Conservation (phyloP, 345 rosid genomes). For the Turnera subulata region DNA sequence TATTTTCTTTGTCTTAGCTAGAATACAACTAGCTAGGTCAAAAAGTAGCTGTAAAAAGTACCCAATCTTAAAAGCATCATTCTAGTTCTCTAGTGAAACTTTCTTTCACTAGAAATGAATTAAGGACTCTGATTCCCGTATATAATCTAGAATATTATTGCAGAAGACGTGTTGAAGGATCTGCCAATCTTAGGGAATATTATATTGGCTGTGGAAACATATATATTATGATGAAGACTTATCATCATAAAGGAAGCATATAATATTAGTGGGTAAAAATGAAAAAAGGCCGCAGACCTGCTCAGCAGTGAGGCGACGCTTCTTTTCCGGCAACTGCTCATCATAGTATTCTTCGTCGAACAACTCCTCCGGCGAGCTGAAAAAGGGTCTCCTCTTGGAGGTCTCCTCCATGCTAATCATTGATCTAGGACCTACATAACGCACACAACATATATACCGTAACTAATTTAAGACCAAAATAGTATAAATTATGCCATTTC, state of each 20-base stretch:
- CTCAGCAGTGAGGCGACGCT: slow-evolving; percentile 72
- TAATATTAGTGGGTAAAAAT: not conserved
- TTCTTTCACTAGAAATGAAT: not conserved
- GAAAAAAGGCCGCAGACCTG: slow-evolving; percentile 40
- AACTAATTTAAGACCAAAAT: too few species aligned
- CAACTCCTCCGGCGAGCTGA: slow-evolving; percentile 63
- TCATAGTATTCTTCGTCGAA: slow-evolving; percentile 74
- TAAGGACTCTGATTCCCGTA: slow-evolving; percentile 33
- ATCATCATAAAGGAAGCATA: not conserved
- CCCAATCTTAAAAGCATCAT: not conserved
- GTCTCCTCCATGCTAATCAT: slow-evolving; percentile 56
- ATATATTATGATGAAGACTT: not conserved
- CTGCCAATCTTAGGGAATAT: slow-evolving; percentile 4
- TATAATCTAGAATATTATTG: slow-evolving; percentile 16
- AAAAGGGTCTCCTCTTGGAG: slow-evolving; percentile 65
- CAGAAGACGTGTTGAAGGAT: too few species aligned
- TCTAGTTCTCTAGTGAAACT: slow-evolving; percentile 1
- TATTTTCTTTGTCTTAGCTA: too few species aligned
- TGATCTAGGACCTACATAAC: slow-evolving; percentile 45
- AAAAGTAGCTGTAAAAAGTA: too few species aligned
- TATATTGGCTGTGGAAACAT: not conserved
- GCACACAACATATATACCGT: not conserved
- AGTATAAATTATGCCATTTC: not conserved
- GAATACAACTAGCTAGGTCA: too few species aligned
- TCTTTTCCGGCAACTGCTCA: slow-evolving; percentile 76